Percentiles rank a stretch among this genome's conserved stretches.
These are phyloP conservation scores for Lathyrus aphaca DNA, from an alignment of 306 rosid species.

Conservation along the genomic window DNA sequence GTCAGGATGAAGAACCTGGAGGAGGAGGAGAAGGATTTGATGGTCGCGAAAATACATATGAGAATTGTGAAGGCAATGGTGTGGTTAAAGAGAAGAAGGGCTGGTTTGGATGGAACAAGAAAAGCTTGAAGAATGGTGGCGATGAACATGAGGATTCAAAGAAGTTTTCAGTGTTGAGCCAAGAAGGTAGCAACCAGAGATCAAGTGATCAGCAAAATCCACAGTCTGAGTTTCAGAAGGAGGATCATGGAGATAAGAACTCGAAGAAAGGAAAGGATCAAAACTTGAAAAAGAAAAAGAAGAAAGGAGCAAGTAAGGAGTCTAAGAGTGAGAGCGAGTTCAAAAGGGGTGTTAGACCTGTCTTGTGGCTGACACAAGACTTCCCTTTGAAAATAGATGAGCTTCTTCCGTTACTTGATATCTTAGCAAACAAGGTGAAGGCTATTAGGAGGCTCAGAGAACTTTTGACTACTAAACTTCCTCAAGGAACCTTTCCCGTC, in stretches of 20 bases:
- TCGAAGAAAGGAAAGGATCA: conserved; percentile 85
- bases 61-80: conserved; percentile 67
- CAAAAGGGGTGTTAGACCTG: conserved; percentile 96
- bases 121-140: conserved; percentile 55
- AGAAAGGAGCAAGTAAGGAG: conserved; percentile 67
- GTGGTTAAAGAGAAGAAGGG: conserved; percentile 79
- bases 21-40: conserved; percentile 9
- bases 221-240: conserved; percentile 60
- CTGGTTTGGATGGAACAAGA: conserved; percentile 98
- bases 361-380: conserved; percentile 95
- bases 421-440: conserved; percentile 96
- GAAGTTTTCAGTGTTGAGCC: conserved; percentile 66
- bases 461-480: conserved; percentile 96
- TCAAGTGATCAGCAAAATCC: conserved; percentile 69
- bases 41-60: conserved; percentile 32
- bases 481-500: conserved; percentile 91
- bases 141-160: conserved; percentile 81
- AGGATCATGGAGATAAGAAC: conserved; percentile 55
- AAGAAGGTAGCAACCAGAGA: conserved; percentile 46
- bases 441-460: conserved; percentile 96
- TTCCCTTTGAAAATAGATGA: conserved; percentile 95
- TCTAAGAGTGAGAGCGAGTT: conserved; percentile 91
- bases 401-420: conserved; percentile 93
- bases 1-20: conserved; percentile 68
- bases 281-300: conserved; percentile 76